These are phyloP conservation scores for Amanita jacksonii DNA, from an alignment of 768 basidiomycete genomes.

Conservation along the genomic window DNA sequence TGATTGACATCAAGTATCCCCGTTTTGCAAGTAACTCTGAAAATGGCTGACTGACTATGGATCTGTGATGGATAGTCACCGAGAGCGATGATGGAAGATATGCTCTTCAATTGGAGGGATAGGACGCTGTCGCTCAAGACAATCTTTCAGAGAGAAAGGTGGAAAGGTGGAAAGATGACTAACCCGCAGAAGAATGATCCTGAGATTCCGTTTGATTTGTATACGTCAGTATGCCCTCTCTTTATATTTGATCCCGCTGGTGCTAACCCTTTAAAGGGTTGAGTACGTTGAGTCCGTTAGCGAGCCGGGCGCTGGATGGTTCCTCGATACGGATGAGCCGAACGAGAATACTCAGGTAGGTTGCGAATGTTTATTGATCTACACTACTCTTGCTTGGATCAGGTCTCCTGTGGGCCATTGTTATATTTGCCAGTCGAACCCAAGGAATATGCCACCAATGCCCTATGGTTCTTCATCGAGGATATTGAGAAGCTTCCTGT, in stretches of 20 bases:
- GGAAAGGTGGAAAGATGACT: background rate
- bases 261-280: background rate
- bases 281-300: background rate
- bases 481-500: background rate
- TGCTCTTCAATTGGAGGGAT: background rate
- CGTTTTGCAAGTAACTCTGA: too few species aligned
- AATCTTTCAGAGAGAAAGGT: background rate
- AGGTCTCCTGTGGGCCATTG: background rate
- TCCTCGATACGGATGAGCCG: background rate
- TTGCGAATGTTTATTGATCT: too few species aligned
- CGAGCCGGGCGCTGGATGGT: background rate
- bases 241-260: background rate
- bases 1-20: too few species aligned
- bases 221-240: background rate
- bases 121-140: background rate
- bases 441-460: background rate
- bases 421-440: background rate
- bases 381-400: background rate
- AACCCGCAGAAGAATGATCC: background rate
- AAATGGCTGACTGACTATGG: background rate
- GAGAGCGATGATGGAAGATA: background rate
- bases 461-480: background rate
- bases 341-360: background rate
- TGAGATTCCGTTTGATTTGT: background rate
- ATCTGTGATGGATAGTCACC: background rate